Percentiles rank a stretch among this genome's conserved stretches.
These are phyloP conservation scores for Capsicum baccatum DNA, from an alignment of 257 asterid species.

Conservation along the genomic window DNA sequence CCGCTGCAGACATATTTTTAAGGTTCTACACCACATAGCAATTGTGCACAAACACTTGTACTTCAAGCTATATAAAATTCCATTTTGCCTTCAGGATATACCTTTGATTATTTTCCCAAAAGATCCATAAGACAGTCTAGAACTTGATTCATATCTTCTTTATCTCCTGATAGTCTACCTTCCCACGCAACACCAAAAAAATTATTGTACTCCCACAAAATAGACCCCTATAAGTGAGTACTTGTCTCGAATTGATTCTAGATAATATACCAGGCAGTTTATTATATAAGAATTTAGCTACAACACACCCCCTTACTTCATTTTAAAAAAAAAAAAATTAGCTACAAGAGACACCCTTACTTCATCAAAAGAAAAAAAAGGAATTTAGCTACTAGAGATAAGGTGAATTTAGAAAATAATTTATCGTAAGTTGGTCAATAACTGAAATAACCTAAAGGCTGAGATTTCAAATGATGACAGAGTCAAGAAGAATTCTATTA, in stretches of 20 bases:
- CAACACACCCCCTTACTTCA: too few relatives aligned
- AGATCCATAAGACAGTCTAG: not conserved
- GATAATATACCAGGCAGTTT: not conserved
- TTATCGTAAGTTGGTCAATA: too few relatives aligned
- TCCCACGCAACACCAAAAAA: not conserved
- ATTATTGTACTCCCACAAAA: not conserved
- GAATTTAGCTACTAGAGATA: not conserved
- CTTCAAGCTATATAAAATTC: not conserved
- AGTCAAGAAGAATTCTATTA: too few relatives aligned
- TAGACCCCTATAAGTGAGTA: not conserved
- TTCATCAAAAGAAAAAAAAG: too few relatives aligned
- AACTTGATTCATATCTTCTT: not conserved
- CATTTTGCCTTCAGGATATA: not conserved
- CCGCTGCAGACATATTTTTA: too few relatives aligned
- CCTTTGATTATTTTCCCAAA: not conserved
- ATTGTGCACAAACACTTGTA: not conserved
- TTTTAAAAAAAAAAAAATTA: too few relatives aligned
- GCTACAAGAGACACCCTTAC: too few relatives aligned
- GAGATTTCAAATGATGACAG: too few relatives aligned
- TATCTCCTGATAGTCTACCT: not conserved
- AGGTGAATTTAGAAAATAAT: too few relatives aligned
- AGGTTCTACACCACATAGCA: not conserved
- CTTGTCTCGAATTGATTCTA: not conserved
- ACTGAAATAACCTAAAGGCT: too few relatives aligned
- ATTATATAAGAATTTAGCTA: too few relatives aligned